A percentile compares a stretch with the other conserved stretches of the same genome.
Conservation (phyloP, 805 yeast species). For the Metschnikowia vanudenii region DNA sequence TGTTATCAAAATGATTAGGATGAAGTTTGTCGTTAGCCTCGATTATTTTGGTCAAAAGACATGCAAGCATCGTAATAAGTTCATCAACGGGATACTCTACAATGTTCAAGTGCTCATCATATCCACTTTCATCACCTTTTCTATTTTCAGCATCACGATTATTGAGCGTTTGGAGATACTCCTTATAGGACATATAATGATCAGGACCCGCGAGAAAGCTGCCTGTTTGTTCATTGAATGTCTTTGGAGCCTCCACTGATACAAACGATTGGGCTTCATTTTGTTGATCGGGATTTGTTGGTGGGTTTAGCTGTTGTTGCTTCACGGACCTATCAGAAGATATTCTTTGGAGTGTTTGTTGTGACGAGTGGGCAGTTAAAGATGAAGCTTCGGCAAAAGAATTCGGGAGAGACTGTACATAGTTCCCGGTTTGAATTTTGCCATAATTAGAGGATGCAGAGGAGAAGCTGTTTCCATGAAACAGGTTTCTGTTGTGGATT, state of each 20-base stretch:
- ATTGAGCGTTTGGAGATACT: slow-evolving; percentile 34
- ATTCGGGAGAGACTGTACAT: slow-evolving; percentile 12
- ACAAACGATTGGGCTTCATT: background rate
- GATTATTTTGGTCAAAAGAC: slow-evolving; percentile 79
- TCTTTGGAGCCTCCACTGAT: background rate
- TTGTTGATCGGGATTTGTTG: background rate
- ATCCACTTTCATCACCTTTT: slow-evolving; percentile 15
- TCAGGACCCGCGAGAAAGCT: slow-evolving; percentile 30
- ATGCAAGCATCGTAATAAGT: slow-evolving; percentile 78
- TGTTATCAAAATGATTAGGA: slow-evolving; percentile 58
- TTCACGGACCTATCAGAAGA: slow-evolving; percentile 3
- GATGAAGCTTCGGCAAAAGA: slow-evolving; percentile 8
- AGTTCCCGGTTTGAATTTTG: background rate
- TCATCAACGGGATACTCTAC: slow-evolving; percentile 82
- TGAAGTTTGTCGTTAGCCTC: slow-evolving; percentile 86
- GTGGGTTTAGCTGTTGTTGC: background rate
- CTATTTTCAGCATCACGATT: slow-evolving; percentile 13
- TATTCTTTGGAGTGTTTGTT: slow-evolving; percentile 8
- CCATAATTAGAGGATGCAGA: slow-evolving; percentile 1
- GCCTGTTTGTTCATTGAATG: background rate
- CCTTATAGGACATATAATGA: slow-evolving; percentile 44
- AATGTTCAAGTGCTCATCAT: slow-evolving; percentile 64
- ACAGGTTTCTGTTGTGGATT: slow-evolving; percentile 11
- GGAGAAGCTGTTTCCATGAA: slow-evolving; percentile 12
- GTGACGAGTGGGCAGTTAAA: slow-evolving; percentile 8